These are phyloP conservation scores for Cytidiella melzeri DNA, from an alignment of 768 basidiomycete species.

Conservation along the genomic window DNA sequence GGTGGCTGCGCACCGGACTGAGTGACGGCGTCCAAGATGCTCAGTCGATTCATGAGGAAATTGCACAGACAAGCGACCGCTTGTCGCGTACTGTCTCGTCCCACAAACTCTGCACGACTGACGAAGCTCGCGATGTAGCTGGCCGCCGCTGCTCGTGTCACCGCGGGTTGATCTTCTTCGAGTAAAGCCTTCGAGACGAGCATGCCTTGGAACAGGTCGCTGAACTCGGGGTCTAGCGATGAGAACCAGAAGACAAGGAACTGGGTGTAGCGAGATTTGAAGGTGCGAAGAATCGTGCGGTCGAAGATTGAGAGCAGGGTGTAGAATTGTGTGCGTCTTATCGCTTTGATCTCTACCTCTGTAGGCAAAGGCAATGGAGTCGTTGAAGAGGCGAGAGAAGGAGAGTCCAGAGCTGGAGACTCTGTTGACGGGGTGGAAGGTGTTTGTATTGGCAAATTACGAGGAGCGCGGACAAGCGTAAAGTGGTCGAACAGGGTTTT, in stretches of 20 bases:
- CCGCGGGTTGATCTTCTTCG: constrained; percentile 43
- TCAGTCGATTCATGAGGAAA: constrained; percentile 73
- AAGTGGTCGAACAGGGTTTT: constrained; percentile 85
- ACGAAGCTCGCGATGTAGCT: constrained; percentile 93
- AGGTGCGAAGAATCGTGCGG: constrained; percentile 87
- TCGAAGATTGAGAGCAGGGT: constrained; percentile 91
- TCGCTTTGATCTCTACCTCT: constrained; percentile 30
- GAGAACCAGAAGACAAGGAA: constrained; percentile 96
- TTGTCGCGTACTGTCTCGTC: constrained; percentile 61
- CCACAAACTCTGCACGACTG: constrained; percentile 82
- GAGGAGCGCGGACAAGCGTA: constrained; percentile 23
- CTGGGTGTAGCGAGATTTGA: constrained; percentile 96
- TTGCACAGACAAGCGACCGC: constrained; percentile 83
- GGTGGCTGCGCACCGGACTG: constrained; percentile 30
- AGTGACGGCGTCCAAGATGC: constrained; percentile 52
- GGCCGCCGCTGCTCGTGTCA: constrained; percentile 88
- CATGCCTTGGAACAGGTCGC: constrained; percentile 90
- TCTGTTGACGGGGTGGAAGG: constrained; percentile 22
- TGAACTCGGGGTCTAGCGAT: constrained; percentile 82
- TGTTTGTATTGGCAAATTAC: constrained; percentile 22
- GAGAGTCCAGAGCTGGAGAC: constrained; percentile 9
- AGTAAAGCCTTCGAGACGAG: constrained; percentile 90
- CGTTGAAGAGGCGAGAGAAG: constrained; percentile 12
- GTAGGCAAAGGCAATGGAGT: constrained; percentile 1
- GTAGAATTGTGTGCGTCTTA: constrained; percentile 66